phyloP scores from a whole-genome alignment of 306 rosid genomes.

The Glycine latifolia region DNA sequence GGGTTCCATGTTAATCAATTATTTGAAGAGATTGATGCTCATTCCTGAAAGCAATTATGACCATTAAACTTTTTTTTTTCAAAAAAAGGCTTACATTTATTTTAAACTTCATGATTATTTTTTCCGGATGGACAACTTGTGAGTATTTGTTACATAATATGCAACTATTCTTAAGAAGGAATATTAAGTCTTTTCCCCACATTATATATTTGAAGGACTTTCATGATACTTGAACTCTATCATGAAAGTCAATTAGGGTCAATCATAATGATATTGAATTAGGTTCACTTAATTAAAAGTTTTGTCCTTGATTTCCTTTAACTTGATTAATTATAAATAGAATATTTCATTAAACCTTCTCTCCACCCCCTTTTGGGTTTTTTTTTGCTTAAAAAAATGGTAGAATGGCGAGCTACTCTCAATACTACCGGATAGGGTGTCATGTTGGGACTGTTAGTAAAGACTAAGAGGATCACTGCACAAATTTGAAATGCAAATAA shows the following conservation, averaged over 20 bases:
- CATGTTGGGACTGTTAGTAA: too few species aligned
- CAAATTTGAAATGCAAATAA: too few species aligned
- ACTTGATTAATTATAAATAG: background rate
- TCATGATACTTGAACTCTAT: background rate
- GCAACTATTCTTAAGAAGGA: background rate
- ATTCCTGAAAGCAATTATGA: conserved; percentile 21
- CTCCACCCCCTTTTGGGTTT: too few species aligned
- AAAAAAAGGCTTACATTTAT: background rate
- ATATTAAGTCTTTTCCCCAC: background rate
- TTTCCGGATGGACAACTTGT: background rate
- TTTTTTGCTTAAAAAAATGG: too few species aligned
- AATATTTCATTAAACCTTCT: background rate
- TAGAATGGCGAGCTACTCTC: too few species aligned
- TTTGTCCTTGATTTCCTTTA: background rate
- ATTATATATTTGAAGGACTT: background rate
- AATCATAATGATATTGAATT: background rate
- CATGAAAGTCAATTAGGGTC: background rate
- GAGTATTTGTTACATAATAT: background rate
- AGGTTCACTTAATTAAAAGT: background rate
- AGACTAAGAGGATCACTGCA: too few species aligned
- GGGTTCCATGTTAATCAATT: conserved; percentile 19
- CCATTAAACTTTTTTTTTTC: background rate
- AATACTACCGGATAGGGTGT: too few species aligned
- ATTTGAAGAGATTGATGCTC: conserved; percentile 37
- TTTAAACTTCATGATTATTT: background rate